Base-by-base conservation (phyloP, 202 grass and related monocot species). In the Carex arenaria region DNA sequence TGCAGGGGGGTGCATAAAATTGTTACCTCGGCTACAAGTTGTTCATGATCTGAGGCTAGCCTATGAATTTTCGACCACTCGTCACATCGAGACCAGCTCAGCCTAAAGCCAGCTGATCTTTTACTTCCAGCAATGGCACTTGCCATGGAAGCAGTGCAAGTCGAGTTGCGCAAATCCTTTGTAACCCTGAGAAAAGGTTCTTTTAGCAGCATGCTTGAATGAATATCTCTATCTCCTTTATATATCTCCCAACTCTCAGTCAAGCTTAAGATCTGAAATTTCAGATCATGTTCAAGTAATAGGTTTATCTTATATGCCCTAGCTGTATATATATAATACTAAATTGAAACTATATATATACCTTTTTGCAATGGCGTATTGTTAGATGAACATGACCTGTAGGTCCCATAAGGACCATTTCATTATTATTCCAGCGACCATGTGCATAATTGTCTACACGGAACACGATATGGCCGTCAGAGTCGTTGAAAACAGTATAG, bases 241-340 rank as follows among this genome's bases (percentile, higher is more conserved):
- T 87, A 90, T 13, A 87, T 87, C 63, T 93, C 78, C 91, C 91
- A 93, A 64, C 69, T 83, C 52, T 93, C 88, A 67, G 15, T 47
- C 62, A 93, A 70, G 84, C 84, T 90, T 28, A 93, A 52, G 5
- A 92, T 89, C 90, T 92, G 85, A 17, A 10, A 61, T 8, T 8
- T 22, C 26, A 26, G 1, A 26, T 26, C 26, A 26, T 26, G 26
- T 26, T 26, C 26, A 26, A 26, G n/a, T 26, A 26, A 26, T 26
- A n/a, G n/a, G n/a, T n/a, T n/a, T n/a, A n/a, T n/a, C n/a, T n/a
- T n/a, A n/a, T n/a, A n/a, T n/a, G n/a, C n/a, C n/a, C n/a, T n/a
- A n/a, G n/a, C n/a, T n/a, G n/a, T n/a, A n/a, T n/a, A n/a, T n/a
- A n/a, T n/a, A n/a, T n/a, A n/a, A n/a, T 26, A 26, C 26, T 26